Evolutionary conservation across 768 basidiomycete genomes (phyloP).

Genomic region (Lentinula lateritia): DNA sequence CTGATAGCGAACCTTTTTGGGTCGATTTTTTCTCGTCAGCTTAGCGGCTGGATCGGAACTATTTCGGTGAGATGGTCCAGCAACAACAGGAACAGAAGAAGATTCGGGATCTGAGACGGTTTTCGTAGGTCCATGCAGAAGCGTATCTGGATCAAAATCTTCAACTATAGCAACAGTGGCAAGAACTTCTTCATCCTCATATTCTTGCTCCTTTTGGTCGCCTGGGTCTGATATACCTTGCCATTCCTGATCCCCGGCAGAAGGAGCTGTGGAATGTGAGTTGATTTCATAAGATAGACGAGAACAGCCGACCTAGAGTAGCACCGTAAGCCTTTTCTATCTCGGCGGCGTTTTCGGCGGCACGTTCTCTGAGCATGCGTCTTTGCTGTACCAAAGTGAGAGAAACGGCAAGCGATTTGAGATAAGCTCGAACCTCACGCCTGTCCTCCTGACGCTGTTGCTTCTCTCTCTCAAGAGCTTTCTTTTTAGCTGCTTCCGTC

Average conservation of each 20-base stretch:
- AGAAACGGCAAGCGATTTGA: conserved; percentile 11
- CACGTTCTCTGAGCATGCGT: conserved; percentile 70
- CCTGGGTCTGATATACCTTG: conserved; percentile 31
- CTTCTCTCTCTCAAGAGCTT: conserved; percentile 73
- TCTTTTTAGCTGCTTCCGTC: conserved; percentile 68
- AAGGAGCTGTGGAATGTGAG: conserved; percentile 8
- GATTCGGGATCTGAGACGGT: neutral
- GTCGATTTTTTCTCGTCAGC: conserved; percentile 22
- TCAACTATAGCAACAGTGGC: conserved; percentile 91
- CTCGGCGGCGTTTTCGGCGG: conserved; percentile 67
- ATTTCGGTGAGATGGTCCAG: conserved; percentile 12
- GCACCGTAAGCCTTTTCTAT: conserved; percentile 73
- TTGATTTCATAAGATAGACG: neutral
- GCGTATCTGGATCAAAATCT: conserved; percentile 74
- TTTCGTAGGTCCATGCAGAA: conserved; percentile 43
- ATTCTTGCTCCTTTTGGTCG: conserved; percentile 56
- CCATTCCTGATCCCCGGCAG: conserved; percentile 42
- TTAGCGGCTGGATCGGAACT: conserved; percentile 3
- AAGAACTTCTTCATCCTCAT: conserved; percentile 76
- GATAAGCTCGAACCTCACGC: conserved; percentile 55
- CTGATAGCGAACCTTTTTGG: conserved; percentile 58
- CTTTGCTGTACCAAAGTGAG: conserved; percentile 53
- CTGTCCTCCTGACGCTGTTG: conserved; percentile 68
- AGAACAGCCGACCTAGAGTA: conserved; percentile 28
- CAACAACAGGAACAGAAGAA: neutral